These are phyloP conservation scores for Clonostachys rosea DNA, from an alignment of 2,329 filamentous ascomycete species.

Conservation along the genomic window DNA sequence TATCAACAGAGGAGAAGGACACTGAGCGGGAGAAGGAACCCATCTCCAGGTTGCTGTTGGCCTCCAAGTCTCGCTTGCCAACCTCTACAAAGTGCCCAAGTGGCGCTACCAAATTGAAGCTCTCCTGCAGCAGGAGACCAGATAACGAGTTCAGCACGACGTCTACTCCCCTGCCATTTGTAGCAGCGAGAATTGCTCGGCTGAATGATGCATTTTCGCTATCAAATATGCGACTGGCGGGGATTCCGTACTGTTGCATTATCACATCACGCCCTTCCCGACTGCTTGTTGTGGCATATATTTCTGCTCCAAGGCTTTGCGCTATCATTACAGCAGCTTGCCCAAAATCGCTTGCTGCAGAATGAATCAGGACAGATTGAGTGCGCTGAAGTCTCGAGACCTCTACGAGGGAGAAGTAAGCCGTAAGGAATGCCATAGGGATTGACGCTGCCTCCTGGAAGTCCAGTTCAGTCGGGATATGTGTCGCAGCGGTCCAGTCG, in stretches of 20 bases:
- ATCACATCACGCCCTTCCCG: conserved; percentile 17
- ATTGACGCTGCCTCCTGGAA: conserved; percentile 18
- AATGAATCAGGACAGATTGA: conserved; percentile 19
- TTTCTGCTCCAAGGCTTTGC: conserved; percentile 8
- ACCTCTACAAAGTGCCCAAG: conserved; percentile 34
- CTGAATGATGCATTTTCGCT: conserved; percentile 16
- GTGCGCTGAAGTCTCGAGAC: conserved; percentile 18
- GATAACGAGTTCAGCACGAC: conserved; percentile 22
- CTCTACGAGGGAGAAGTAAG: conserved; percentile 7
- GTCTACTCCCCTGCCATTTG: conserved; percentile 20
- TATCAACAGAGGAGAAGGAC: conserved; percentile 8
- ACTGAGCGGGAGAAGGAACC: conserved; percentile 20
- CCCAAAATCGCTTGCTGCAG: conserved; percentile 17
- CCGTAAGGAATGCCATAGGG: conserved; percentile 3
- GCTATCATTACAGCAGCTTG: conserved; percentile 15
- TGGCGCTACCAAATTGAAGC: conserved; percentile 23
- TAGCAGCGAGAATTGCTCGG: conserved; percentile 13
- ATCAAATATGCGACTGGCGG: conserved; percentile 18
- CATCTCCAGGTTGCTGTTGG: conserved; percentile 26
- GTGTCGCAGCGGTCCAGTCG: too few relatives aligned
- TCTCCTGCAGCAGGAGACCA: conserved; percentile 21
- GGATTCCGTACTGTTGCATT: conserved; percentile 16
- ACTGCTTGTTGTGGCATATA: conserved; percentile 19
- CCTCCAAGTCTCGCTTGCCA: conserved; percentile 25
- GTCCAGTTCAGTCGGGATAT: not conserved